Conservation (phyloP, 1,284 basidiomycete genomes). For the Chalciporus sp. region DNA sequence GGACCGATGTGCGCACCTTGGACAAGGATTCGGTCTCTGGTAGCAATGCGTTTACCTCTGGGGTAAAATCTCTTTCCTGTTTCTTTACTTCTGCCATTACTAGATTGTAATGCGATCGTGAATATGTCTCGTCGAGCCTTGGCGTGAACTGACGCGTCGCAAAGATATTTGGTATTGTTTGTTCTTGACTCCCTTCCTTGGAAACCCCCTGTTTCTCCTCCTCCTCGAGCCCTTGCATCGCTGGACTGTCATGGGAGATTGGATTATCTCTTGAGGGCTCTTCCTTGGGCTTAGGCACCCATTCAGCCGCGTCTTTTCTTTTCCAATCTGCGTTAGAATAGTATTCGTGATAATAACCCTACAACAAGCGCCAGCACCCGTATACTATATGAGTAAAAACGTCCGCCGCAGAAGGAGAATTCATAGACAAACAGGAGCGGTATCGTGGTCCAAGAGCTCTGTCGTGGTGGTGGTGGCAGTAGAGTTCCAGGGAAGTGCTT, state of each 20-base stretch:
- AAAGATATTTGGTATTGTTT: slow-evolving; percentile 45
- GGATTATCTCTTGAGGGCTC: not conserved
- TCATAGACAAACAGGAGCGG: slow-evolving; percentile 55
- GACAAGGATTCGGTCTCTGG: slow-evolving; percentile 56
- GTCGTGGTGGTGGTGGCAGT: slow-evolving; percentile 14
- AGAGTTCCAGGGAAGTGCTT: slow-evolving; percentile 27
- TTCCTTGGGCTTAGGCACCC: slow-evolving; percentile 1
- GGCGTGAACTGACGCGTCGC: slow-evolving; percentile 70
- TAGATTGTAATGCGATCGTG: slow-evolving; percentile 37
- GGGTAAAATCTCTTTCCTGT: slow-evolving; percentile 76
- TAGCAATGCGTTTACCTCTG: slow-evolving; percentile 66
- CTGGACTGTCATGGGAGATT: too few relatives aligned
- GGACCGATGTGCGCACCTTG: slow-evolving; percentile 44
- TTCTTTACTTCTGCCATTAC: slow-evolving; percentile 78
- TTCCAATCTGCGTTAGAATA: slow-evolving; percentile 38
- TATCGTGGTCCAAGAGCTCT: slow-evolving; percentile 34
- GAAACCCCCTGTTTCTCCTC: slow-evolving; percentile 22
- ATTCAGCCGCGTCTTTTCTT: slow-evolving; percentile 16
- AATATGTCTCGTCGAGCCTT: slow-evolving; percentile 38
- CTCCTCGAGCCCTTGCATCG: too few relatives aligned
- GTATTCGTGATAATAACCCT: slow-evolving; percentile 44
- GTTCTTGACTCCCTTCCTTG: slow-evolving; percentile 21
- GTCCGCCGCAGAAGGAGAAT: slow-evolving; percentile 38
- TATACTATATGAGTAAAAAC: slow-evolving; percentile 48
- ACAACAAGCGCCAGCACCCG: slow-evolving; percentile 46